Evolutionary conservation across 2,329 filamentous ascomycete species (phyloP), one percentile per base, ranked within the genome.

Genomic region (Akanthomyces muscarius): DNA sequence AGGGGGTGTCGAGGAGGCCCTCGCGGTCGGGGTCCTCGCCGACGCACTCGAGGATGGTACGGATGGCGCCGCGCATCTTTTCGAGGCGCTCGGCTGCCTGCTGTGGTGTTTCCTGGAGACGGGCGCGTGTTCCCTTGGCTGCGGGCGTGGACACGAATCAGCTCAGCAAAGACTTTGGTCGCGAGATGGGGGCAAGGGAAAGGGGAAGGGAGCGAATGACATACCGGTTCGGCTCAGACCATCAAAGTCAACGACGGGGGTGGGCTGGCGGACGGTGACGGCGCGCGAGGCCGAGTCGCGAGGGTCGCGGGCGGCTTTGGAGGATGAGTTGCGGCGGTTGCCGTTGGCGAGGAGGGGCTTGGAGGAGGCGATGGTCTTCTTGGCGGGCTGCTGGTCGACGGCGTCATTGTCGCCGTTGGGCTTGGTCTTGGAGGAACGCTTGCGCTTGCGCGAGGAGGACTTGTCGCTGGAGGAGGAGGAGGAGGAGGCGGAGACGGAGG

Each of bases 11-110:
- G 18, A 88, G 78, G 47, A 90, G 76, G 48, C 87, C 87, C 66
- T 87, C 84, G 38, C 87, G 81, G 67, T 87, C 81, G 0, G 86
- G 85, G 67, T 90, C 86, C 74, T 89, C 87, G 68, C 87, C 87
- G 6, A 89, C 78, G 68, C 87, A 89, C 72, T 89, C 87, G 36
- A 89, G 82, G 16, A 90, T 80, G 1, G 87, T 89, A 55, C 84
- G 78, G 30, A 89, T 85, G 44, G 87, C 87, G 52, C 79, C 85
- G 64, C 81, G 79, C 74, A 89, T 82, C 70, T 82, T 85, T 18
- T 82, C 77, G 44, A 89, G 73, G 52, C 87, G 81, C 65, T 74
- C 73, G 14, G 76, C 80, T 36, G 80, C 79, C 53, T 73, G 66
- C 33, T 75, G 69, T n/a, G 65, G 52, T 16, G 74, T 81, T 68